Base-by-base conservation (phyloP, 2,329 filamentous ascomycete species). In the Colletotrichum graminicola region DNA sequence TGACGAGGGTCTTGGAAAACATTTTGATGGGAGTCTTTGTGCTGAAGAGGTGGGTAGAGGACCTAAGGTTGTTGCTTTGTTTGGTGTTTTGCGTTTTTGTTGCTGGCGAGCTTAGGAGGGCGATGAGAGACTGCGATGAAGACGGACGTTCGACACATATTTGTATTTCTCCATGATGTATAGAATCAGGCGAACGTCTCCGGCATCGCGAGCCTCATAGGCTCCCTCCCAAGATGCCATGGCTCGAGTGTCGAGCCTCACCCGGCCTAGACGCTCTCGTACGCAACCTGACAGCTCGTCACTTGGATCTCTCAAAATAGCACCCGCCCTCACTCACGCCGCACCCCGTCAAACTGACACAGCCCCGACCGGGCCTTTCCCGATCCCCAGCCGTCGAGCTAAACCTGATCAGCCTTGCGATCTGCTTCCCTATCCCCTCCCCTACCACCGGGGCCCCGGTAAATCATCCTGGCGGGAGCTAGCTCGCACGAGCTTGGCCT, bases 1-100 rank as follows among this genome's bases (percentile, higher is more conserved):
- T 51, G 52, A 76, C 26, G 63, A 77, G n/a, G 8, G 73, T 73
- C 52, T 75, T 75, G 75, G 76, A 62, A 62, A 75, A 63, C 77
- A 78, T 79, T 18, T 41, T 39, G 2, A 11, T 11, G 34, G 34
- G 34, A 36, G 2, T 39, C 12, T 39, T 14, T 39, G 16, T 18
- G 36, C 11, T 14, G 2, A 2, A 39, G 32, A 5, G 18, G 26
- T 54, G 21, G 41, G 5, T 26, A 5, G 29, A 5, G 23, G 1
- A 39, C 23, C 26, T 51, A 14, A 18, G 11, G 23, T 2, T 26
- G n/a, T 26, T 49, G 43, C 4, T 8, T 14, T 41, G 34, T 52
- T 54, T 45, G 18, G 12, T 47, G 36, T 2, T 8, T 47, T n/a
- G 23, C 7, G 57, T 34, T 16, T 16, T 16, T 18, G 41, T 49